Base-by-base conservation (phyloP, 2,329 filamentous ascomycete genomes). In the Venturiaceae sp. region DNA sequence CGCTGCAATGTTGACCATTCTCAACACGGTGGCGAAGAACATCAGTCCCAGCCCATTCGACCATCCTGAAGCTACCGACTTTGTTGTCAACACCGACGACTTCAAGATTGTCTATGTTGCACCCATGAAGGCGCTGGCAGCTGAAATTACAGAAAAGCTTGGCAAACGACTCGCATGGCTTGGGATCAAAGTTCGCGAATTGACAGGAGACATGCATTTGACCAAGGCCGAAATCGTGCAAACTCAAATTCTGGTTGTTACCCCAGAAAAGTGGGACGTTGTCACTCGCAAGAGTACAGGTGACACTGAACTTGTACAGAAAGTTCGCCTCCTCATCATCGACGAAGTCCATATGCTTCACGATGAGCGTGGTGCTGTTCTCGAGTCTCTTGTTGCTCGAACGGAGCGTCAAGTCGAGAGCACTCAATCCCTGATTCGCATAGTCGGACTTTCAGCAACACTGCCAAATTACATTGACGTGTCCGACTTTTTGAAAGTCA, bases 281-380 rank as follows among this genome's bases (percentile, higher is more conserved):
- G 90, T 99, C 5, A 99, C 94, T 3, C 83, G 94, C 61, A 99
- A 97, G 73, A 95, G 92, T 59, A 97, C 92, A 1, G 94, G 95
- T 16, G 94, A 99, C 69, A 97, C 94, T 0, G 94, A 97, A 69
- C 82, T 99, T 3, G 95, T 99, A 14, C 94, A 99, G 67, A 99
- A 99, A 70, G 94, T 99, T 26, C 85, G 92, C 11, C 79, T 99
- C 1, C 81, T 99, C 61, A 97, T 99, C 66, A 97, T 99, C 62
- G 94, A 99, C 71, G 94, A 99, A 75, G 94, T 99, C 1, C 94
- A 99, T 69, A 99, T 99, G 95, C 85, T 99, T 66, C 95, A 99
- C 67, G 94, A 99, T 70, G 94, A 97, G 72, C 85, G 94, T 70
- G 94, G 94, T 67, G 91, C 95, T 13, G 95, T 99, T 0, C 81